phyloP scores from a whole-genome alignment of 768 basidiomycete genomes.

The Lactarius quietus region DNA sequence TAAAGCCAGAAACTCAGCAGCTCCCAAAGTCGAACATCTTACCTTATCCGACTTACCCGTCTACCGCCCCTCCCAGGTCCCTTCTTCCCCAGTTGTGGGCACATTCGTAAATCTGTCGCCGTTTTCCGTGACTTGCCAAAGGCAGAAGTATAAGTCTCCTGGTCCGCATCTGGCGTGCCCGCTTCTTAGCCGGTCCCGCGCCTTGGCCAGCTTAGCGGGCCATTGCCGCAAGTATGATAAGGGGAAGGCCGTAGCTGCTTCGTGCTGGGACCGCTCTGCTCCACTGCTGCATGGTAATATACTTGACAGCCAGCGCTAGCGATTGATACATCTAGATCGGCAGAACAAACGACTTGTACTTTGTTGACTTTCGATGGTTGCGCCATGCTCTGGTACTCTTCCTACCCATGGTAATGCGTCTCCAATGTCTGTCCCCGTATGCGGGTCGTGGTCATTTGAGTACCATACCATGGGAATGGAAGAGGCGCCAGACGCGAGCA shows the following conservation, averaged over 20 bases:
- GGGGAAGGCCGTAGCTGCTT: neutral
- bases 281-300: neutral
- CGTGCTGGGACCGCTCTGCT: neutral
- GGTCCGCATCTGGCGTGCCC: neutral
- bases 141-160: neutral
- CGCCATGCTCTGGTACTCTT: conserved; percentile 30
- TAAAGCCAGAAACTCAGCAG: conserved; percentile 22
- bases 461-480: conserved; percentile 51
- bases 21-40: conserved; percentile 9
- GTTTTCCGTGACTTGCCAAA: neutral
- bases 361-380: conserved; percentile 1
- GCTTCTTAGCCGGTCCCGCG: neutral
- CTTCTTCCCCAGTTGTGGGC: neutral
- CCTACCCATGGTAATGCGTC: conserved; percentile 32
- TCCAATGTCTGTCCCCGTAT: conserved; percentile 13
- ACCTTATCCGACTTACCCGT: conserved; percentile 14
- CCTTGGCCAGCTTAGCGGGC: neutral
- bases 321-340: neutral
- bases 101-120: neutral
- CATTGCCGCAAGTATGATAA: neutral
- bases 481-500: conserved; percentile 34
- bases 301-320: neutral
- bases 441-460: conserved; percentile 24
- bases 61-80: neutral
- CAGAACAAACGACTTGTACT: neutral